Evolutionary conservation across 2,329 filamentous ascomycete species (phyloP).

Genomic region (Sarocladiaceae sp.): DNA sequence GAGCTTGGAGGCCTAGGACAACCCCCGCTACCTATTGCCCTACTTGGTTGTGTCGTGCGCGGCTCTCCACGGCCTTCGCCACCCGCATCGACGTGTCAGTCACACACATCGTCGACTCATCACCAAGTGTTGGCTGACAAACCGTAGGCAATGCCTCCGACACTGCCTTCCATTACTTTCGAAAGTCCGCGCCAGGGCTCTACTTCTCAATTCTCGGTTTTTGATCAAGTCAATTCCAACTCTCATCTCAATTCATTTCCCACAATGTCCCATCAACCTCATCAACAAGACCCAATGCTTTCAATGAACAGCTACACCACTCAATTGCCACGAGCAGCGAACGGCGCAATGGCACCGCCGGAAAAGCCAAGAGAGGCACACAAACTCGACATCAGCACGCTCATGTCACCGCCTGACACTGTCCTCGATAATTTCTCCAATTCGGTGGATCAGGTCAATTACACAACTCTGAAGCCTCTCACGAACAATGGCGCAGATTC

Average conservation of each 20-base stretch:
- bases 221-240: constrained; percentile 10
- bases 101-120: constrained; percentile 16
- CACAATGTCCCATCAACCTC: constrained; percentile 12
- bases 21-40: not conserved
- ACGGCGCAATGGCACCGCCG: constrained; percentile 25
- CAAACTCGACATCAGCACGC: constrained; percentile 47
- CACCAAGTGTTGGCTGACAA: constrained; percentile 29
- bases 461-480: not conserved
- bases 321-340: constrained; percentile 12
- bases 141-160: constrained; percentile 21
- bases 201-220: constrained; percentile 14
- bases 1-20: not conserved
- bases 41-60: constrained; percentile 2
- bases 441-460: constrained; percentile 11
- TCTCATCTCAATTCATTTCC: constrained; percentile 16
- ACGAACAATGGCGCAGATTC: not conserved
- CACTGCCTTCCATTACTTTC: constrained; percentile 27
- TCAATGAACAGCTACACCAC: constrained; percentile 3
- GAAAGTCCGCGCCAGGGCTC: constrained; percentile 18
- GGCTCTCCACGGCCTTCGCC: constrained; percentile 11
- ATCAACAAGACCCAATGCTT: constrained; percentile 10
- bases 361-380: constrained; percentile 24
- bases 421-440: constrained; percentile 48
- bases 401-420: constrained; percentile 61
- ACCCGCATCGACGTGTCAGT: constrained; percentile 15